These are phyloP conservation scores for Trichoderma virens DNA, from an alignment of 495 filamentous ascomycete species.

Conservation along the genomic window DNA sequence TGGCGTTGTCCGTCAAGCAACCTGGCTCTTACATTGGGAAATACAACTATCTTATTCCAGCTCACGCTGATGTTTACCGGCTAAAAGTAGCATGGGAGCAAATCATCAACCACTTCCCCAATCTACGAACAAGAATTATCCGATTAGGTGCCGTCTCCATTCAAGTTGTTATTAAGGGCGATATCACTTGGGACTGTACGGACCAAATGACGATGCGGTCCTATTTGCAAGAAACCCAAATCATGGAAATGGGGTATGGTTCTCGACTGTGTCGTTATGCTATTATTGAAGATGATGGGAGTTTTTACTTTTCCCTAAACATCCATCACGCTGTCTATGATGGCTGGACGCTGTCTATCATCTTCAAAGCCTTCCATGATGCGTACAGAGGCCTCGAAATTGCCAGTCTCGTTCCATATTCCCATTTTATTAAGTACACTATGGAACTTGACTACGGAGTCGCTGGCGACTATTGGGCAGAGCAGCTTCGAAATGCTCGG, in stretches of 20 bases:
- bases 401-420: neutral
- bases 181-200: constrained; percentile 14
- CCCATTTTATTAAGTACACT: neutral
- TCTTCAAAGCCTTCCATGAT: neutral
- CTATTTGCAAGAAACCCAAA: neutral
- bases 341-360: neutral
- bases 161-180: constrained; percentile 18
- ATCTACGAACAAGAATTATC: constrained; percentile 61
- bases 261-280: constrained; percentile 19
- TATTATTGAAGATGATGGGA: constrained; percentile 13
- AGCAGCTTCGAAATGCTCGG: neutral
- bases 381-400: neutral
- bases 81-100: constrained; percentile 43
- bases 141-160: constrained; percentile 10
- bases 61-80: constrained; percentile 29
- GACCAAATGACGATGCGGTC: neutral
- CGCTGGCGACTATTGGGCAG: neutral
- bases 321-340: constrained; percentile 11
- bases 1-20: constrained; percentile 34
- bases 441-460: neutral
- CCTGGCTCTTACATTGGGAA: constrained; percentile 32
- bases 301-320: constrained; percentile 42
- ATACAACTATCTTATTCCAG: constrained; percentile 35
- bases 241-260: constrained; percentile 8
- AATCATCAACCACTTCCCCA: constrained; percentile 47